Evolutionary conservation across 2,329 filamentous ascomycete species (phyloP).

Genomic region (Neurospora sp.): DNA sequence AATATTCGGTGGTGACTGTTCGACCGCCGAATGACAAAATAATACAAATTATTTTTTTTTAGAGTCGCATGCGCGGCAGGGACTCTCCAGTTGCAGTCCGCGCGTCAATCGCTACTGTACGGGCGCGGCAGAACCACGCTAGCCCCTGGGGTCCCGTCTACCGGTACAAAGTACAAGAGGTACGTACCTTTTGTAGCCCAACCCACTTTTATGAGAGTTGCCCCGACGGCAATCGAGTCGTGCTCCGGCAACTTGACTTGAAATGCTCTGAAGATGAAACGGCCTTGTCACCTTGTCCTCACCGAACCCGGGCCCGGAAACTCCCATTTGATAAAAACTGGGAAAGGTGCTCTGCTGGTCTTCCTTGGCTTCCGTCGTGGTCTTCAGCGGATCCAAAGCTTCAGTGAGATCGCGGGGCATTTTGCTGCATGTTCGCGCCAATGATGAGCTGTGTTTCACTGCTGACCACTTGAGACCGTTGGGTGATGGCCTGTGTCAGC

Average conservation of each 20-base stretch:
- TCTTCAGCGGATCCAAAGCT: not conserved
- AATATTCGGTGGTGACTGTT: not conserved
- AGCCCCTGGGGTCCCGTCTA: not conserved
- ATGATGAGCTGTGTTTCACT: not conserved
- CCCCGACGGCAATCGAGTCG: not conserved
- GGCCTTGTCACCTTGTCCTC: not conserved
- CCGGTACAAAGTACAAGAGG: not conserved
- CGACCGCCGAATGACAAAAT: not conserved
- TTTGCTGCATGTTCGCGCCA: not conserved
- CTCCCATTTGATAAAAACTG: not conserved
- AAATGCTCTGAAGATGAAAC: not conserved
- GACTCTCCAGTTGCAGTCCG: not conserved
- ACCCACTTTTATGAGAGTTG: not conserved
- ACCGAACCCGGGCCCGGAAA: not conserved
- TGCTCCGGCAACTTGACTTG: not conserved
- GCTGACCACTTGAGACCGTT: not conserved
- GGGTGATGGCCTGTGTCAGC: not conserved
- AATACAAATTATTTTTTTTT: not conserved
- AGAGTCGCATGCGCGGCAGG: not conserved
- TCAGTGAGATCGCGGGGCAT: not conserved
- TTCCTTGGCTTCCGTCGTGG: not conserved
- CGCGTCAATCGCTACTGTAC: not conserved
- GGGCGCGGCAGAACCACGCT: not conserved
- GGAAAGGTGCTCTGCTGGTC: not conserved
- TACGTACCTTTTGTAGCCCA: not conserved